Evolutionary conservation across 2,329 filamentous ascomycete genomes (phyloP), one percentile per base, ranked within the genome.

Genomic region (Beauveria pseudobassiana): DNA sequence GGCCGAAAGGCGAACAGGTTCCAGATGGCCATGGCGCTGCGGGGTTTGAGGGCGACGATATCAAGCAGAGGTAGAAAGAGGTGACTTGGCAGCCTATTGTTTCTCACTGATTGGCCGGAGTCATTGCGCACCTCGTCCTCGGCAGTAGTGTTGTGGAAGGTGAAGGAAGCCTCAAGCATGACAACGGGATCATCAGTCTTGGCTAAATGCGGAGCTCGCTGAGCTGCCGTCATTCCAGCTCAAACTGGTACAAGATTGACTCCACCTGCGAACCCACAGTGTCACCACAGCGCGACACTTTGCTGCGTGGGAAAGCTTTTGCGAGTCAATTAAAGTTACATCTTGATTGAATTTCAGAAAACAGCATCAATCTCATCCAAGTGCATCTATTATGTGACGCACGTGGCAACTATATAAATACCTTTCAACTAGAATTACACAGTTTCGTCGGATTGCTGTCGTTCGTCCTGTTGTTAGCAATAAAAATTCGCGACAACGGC

Each of bases 1-100:
- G 91, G 89, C 64, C 85, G 86, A 76, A 98, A 99, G 63, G 87
- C 87, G 70, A 96, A 77, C 2, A 84, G 84, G 64, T 86, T 87
- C 53, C 66, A 64, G 62, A 65, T 43, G 18, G 52, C 34, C 59
- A 56, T 57, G 52, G 28, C 34, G 45, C 45, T 43, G 22, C 16
- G n/a, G 10, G 28, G 43, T 20, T 24, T 50, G 46, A 38, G 12
- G 34, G 34, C 34, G 14, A 16, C 34, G 48, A 12, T 51, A n/a
- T 58, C 30, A 34, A 58, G 34, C 12, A 38, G 34, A 18, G 56
- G 22, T 2, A 12, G 9, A 58, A 4, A 4, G 16, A n/a, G 43
- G 20, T 22, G 16, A 10, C 43, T 26, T 8, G 16, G 20, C 14
- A 7, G n/a, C 12, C 26, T 40, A 12, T 7, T 14, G 12, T 26